phyloP scores from a whole-genome alignment of 83 land plant genomes.

The Thuja plicata region DNA sequence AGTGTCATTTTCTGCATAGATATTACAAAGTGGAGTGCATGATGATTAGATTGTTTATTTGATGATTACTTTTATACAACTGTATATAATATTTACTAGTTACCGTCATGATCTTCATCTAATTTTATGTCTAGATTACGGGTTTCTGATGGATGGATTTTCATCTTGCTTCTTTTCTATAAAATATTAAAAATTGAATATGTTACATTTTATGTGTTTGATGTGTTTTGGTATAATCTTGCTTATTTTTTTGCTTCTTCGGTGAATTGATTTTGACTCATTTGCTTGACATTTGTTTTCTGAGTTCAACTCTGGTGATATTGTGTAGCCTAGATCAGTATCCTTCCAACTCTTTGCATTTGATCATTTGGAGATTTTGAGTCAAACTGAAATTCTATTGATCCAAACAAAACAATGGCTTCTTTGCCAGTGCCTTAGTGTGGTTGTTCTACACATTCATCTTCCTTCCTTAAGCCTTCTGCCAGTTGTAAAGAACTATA shows the following conservation, averaged over 20 bases:
- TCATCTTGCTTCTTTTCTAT: no score
- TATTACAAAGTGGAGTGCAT: neutral
- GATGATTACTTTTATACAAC: neutral
- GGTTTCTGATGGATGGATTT: neutral
- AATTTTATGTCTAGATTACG: neutral
- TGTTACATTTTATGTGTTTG: neutral
- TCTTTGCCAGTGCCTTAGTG: no score
- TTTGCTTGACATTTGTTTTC: neutral
- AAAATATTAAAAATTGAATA: neutral
- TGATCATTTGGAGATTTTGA: no score
- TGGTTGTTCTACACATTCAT: neutral
- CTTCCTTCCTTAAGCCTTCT: neutral
- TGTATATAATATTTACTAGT: neutral
- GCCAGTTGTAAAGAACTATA: neutral
- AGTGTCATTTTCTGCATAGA: neutral
- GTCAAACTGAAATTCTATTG: no score
- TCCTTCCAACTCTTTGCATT: neutral
- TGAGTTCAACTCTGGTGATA: neutral
- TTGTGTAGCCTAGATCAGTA: neutral
- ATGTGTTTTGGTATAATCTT: neutral
- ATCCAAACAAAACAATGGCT: no score
- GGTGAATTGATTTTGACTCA: neutral
- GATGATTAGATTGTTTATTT: neutral
- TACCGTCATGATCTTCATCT: neutral
- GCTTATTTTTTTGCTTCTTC: neutral